Percentiles rank a stretch among this genome's conserved stretches.
These are phyloP conservation scores for Fusarium concolor DNA, from an alignment of 2,329 filamentous ascomycete species.

Conservation along the genomic window DNA sequence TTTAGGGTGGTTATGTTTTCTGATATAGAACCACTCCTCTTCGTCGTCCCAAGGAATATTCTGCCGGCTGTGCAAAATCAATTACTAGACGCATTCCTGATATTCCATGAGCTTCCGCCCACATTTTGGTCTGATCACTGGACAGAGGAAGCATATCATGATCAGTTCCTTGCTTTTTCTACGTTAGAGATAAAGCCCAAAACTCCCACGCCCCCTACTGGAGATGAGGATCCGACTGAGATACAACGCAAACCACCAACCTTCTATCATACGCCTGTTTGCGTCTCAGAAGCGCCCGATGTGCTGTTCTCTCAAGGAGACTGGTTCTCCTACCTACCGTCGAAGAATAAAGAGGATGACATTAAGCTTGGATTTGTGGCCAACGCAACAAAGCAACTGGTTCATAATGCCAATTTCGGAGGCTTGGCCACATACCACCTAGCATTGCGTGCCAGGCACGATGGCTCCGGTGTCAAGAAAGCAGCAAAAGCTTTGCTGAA, in stretches of 20 bases:
- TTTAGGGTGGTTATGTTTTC: slow-evolving; percentile 84
- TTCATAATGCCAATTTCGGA: slow-evolving; percentile 53
- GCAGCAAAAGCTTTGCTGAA: slow-evolving; percentile 80
- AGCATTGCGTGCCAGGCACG: slow-evolving; percentile 71
- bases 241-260: slow-evolving; percentile 41
- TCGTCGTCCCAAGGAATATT: slow-evolving; percentile 58
- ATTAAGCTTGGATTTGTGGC: slow-evolving; percentile 61
- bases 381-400: slow-evolving; percentile 68
- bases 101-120: slow-evolving; percentile 74
- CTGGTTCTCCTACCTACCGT: slow-evolving; percentile 60
- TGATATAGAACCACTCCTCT: slow-evolving; percentile 76
- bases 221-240: slow-evolving; percentile 35
- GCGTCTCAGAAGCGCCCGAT: slow-evolving; percentile 57
- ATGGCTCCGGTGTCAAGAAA: slow-evolving; percentile 70
- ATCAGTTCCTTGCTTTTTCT: slow-evolving; percentile 46
- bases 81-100: slow-evolving; percentile 76
- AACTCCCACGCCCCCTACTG: background rate
- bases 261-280: slow-evolving; percentile 49
- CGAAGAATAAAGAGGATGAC: slow-evolving; percentile 39
- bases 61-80: slow-evolving; percentile 54
- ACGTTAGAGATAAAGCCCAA: slow-evolving; percentile 3
- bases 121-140: slow-evolving; percentile 46
- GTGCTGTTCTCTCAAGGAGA: slow-evolving; percentile 61
- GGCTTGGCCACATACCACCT: slow-evolving; percentile 75
- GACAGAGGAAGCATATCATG: slow-evolving; percentile 48